phyloP scores from a whole-genome alignment of 169 alveolate species.

The Perkinsus olseni region DNA sequence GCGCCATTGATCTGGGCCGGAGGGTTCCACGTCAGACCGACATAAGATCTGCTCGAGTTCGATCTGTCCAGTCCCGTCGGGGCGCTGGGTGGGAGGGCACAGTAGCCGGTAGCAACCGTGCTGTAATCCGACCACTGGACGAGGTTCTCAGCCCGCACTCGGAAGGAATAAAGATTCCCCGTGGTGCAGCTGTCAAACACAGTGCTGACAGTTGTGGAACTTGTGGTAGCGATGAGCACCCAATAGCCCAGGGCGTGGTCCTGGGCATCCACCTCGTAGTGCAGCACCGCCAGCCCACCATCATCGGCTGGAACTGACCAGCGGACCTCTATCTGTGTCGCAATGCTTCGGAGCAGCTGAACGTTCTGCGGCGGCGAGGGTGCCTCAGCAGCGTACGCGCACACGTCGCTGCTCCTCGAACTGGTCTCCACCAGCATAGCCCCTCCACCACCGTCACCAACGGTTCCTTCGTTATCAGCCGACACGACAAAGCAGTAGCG shows the following conservation, averaged over 20 bases:
- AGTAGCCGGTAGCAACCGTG: background rate
- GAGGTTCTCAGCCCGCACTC: conserved; percentile 10
- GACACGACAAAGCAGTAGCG: conserved; percentile 11
- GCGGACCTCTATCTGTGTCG: background rate
- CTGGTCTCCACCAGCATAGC: background rate
- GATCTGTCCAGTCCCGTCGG: background rate
- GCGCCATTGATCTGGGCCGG: conserved; percentile 11
- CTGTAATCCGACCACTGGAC: background rate
- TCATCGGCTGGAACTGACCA: conserved; percentile 16
- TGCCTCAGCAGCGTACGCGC: conserved; percentile 9
- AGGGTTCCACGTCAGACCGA: background rate
- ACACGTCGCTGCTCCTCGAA: background rate
- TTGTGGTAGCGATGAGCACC: conserved; percentile 3
- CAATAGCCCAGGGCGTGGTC: conserved; percentile 1
- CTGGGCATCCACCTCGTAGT: background rate
- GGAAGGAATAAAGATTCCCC: conserved; percentile 6
- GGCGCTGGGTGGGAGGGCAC: conserved; percentile 1
- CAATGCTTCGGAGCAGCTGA: background rate
- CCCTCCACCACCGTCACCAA: background rate
- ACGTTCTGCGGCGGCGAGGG: background rate
- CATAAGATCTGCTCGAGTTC: background rate
- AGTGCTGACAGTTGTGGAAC: background rate
- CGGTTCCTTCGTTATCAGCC: background rate
- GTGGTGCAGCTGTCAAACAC: conserved; percentile 2
- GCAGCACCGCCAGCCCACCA: background rate